These are phyloP conservation scores for Candida bentonensis DNA, from an alignment of 805 yeast species.

Conservation along the genomic window DNA sequence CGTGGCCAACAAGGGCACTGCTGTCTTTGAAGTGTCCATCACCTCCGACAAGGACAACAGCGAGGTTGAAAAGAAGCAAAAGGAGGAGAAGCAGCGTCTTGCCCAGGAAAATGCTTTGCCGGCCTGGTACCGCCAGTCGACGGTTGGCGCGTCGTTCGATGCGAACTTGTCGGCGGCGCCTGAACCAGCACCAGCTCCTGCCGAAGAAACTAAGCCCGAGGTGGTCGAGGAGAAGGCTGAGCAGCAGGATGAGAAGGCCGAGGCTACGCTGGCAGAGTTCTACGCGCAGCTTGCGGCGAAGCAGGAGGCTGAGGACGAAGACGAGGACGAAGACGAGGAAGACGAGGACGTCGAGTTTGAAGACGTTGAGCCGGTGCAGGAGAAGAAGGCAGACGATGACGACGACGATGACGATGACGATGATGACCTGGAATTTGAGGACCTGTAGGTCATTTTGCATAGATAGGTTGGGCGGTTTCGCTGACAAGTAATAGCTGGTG, in stretches of 20 bases:
- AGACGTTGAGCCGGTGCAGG: constrained; percentile 18
- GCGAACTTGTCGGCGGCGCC: background rate
- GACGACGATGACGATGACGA: constrained; percentile 23
- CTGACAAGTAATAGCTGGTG: too few relatives aligned
- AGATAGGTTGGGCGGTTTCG: too few relatives aligned
- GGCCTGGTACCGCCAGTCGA: constrained; percentile 86
- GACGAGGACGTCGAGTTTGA: constrained; percentile 30
- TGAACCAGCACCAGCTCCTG: background rate
- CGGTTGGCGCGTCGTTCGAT: constrained; percentile 50
- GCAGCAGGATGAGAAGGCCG: constrained; percentile 49
- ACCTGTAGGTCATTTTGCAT: too few relatives aligned
- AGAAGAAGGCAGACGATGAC: constrained; percentile 8
- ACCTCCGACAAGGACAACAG: constrained; percentile 76
- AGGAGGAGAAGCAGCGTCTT: constrained; percentile 51
- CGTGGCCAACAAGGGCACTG: constrained; percentile 30
- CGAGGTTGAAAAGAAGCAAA: constrained; percentile 50
- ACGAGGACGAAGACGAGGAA: constrained; percentile 39
- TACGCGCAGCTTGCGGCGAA: constrained; percentile 64
- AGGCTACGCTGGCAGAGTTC: constrained; percentile 60
- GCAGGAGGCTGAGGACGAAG: constrained; percentile 48
- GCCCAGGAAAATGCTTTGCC: constrained; percentile 91
- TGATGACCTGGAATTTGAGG: constrained; percentile 16
- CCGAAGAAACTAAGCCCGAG: constrained; percentile 5
- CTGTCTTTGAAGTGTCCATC: constrained; percentile 80
- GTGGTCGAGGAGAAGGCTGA: constrained; percentile 11